A percentile compares a stretch with the other conserved stretches of the same genome.
Conservation (phyloP, 148 eudicot genomes). For the Amaranthus cruentus region DNA sequence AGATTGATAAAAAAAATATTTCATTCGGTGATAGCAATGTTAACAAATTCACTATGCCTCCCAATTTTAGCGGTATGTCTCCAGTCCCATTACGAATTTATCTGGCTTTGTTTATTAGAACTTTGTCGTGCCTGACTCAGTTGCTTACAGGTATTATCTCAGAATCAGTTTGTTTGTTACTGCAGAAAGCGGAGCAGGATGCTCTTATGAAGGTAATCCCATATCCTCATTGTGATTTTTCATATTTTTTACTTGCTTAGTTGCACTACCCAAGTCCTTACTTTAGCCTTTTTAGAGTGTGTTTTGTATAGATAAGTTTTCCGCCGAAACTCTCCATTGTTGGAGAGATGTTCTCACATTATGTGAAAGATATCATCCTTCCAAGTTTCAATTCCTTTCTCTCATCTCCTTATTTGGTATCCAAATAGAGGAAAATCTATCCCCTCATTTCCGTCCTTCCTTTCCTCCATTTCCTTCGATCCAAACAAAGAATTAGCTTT, state of each 20-base stretch:
- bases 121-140: neutral
- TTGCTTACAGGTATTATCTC: slow-evolving; percentile 53
- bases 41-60: slow-evolving; percentile 4
- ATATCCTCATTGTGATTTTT: neutral
- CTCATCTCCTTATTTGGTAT: too few species aligned
- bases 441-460: too few species aligned
- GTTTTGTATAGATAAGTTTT: too few species aligned
- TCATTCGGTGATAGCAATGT: slow-evolving; percentile 2
- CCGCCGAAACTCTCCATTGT: too few species aligned
- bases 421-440: too few species aligned
- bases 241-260: neutral
- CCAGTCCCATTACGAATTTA: neutral
- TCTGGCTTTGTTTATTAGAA: neutral
- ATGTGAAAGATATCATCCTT: neutral
- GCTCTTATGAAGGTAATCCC: slow-evolving; percentile 36
- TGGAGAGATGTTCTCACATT: neutral
- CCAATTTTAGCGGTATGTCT: slow-evolving; percentile 38
- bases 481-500: too few species aligned
- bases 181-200: slow-evolving; percentile 66
- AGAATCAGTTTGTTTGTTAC: slow-evolving; percentile 47
- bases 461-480: too few species aligned
- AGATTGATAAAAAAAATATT: slow-evolving; percentile 25
- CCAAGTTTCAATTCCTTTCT: too few species aligned
- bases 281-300: too few species aligned
- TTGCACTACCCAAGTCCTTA: neutral